Evolutionary conservation across 768 basidiomycete species (phyloP), one percentile per base, ranked within the genome.

Genomic region (Tricholoma matsutake): DNA sequence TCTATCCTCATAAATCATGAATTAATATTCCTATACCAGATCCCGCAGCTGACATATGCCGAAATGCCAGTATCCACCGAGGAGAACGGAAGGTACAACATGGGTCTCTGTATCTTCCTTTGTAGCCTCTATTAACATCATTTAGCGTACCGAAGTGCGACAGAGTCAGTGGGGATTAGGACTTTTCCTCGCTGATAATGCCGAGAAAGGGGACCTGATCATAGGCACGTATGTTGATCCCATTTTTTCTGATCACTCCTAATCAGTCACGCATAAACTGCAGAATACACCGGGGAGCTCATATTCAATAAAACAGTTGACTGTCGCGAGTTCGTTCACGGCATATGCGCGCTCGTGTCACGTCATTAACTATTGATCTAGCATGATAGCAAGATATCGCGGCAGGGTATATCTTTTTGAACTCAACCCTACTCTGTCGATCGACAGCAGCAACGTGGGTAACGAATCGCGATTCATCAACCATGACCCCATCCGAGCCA

Each of bases 391-490:
- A 6, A 60, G 56, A 13, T 81, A 88, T 61, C 76, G 81, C 37
- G 69, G 76, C 4, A 80, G 88, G 41, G 86, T 81, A 61, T 92
- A 92, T 62, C 77, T 85, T 8, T 91, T 88, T 61, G 75, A 74
- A 18, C 68, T 91, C 54, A 82, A 86, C 63, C 45, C 68, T 0
- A 69, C 71, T 0, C 65, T 80, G 29, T 74, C 78, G 7, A 65
- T 90, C n/a, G 90, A 92, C 67, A 75, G 83, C 31, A 71, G 79
- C 16, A 77, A 74, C 35, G 79, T 75, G 0, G 89, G 87, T 4
- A 91, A 91, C 60, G 76, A 79, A 41, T 77, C 87, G n/a, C 78
- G 88, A 13, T 91, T 85, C 64, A 83, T 91, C 57, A 88, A 92
- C 65, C 89, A 92, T 59, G 73, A 75, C 20, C 64, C 54, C 11